A percentile compares a stretch with the other conserved stretches of the same genome.
These are phyloP conservation scores for Tolypocladium amazonense DNA, from an alignment of 2,329 filamentous ascomycete genomes.

Conservation along the genomic window DNA sequence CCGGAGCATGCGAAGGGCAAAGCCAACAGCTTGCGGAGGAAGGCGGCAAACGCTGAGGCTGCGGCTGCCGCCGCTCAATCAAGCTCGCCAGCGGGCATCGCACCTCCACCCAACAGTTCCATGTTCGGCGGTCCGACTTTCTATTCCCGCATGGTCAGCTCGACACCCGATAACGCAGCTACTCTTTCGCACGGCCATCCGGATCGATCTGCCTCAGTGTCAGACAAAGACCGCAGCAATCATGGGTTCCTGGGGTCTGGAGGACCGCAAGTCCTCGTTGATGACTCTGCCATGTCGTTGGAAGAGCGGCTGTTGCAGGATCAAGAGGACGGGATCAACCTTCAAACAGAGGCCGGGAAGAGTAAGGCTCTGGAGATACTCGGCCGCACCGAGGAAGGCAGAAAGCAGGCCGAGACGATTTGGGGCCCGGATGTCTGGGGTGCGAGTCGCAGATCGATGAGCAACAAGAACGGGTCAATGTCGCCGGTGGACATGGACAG, in stretches of 20 bases:
- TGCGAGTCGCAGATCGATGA: conserved; percentile 16
- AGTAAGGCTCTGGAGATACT: conserved; percentile 43
- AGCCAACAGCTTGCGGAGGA: conserved; percentile 61
- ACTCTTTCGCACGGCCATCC: conserved; percentile 17
- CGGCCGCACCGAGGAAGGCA: conserved; percentile 36
- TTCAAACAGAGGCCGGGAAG: conserved; percentile 34
- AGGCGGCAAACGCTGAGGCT: conserved; percentile 50
- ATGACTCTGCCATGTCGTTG: conserved; percentile 29
- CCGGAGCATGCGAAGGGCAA: conserved; percentile 76
- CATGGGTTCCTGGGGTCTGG: conserved; percentile 30
- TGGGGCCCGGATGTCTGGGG: conserved; percentile 41
- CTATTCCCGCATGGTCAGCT: conserved; percentile 11
- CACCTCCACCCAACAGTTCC: conserved; percentile 9
- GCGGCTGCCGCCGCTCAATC: conserved; percentile 25
- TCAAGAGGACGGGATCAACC: conserved; percentile 32
- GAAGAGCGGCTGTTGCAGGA: conserved; percentile 41
- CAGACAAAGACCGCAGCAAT: conserved; percentile 20
- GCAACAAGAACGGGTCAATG: conserved; percentile 13
- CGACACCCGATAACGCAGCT: conserved; percentile 5
- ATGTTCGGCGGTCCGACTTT: conserved; percentile 15
- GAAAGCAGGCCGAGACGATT: conserved; percentile 38
- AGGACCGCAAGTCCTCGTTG: conserved; percentile 30
- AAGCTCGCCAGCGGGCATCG: conserved; percentile 6
- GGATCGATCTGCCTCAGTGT: conserved; percentile 13
- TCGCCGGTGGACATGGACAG: conserved; percentile 16